These are phyloP conservation scores for Saposhnikovia divaricata DNA, from an alignment of 129 eudicot species.

Conservation along the genomic window DNA sequence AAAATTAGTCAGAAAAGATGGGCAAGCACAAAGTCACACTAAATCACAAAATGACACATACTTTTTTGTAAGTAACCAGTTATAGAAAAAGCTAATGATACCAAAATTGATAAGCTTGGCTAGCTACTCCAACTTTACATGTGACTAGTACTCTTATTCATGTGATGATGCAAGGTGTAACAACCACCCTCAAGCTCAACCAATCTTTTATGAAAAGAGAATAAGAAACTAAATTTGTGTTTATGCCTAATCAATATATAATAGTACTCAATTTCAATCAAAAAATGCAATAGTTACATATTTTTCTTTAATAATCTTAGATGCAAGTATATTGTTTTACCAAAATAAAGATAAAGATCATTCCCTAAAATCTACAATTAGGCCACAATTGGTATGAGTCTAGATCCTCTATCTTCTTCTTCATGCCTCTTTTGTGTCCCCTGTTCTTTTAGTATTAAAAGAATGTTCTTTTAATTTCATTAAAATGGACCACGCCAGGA, in stretches of 20 bases:
- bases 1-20: background rate
- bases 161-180: background rate
- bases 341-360: background rate
- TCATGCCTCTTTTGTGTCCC: too few species aligned
- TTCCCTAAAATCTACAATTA: background rate
- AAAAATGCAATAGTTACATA: too few species aligned
- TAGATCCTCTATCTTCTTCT: too few species aligned
- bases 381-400: too few species aligned
- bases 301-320: too few species aligned
- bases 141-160: background rate
- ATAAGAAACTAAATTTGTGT: background rate
- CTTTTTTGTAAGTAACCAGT: background rate
- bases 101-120: background rate
- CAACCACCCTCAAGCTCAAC: background rate
- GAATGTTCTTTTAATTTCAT: too few species aligned
- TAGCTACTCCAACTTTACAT: background rate
- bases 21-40: background rate
- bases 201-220: background rate
- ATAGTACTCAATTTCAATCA: too few species aligned
- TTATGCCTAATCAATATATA: background rate
- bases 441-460: too few species aligned
- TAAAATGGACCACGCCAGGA: too few species aligned
- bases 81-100: background rate
- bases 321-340: too few species aligned
- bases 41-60: background rate